Evolutionary conservation across 352 stramenopile genomes (phyloP).

Genomic region (Phytophthora cajani): DNA sequence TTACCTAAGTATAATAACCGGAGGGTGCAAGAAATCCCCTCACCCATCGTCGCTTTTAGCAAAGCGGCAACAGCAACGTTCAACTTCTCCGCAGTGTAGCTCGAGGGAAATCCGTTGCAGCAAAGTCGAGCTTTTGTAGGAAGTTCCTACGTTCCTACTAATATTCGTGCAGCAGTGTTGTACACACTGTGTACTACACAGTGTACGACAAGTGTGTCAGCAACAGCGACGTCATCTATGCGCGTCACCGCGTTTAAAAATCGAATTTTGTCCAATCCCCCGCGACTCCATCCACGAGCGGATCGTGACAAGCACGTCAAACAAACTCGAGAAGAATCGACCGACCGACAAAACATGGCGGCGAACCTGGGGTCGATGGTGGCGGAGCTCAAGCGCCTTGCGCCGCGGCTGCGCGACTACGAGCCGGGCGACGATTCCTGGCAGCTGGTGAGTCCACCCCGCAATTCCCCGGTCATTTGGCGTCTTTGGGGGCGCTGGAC

Average conservation of each 20-base stretch:
- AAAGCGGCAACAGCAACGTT: too few species aligned
- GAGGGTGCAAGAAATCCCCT: too few species aligned
- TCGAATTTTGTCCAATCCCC: neutral
- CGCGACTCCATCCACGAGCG: neutral
- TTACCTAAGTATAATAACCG: too few species aligned
- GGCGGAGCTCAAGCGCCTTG: conserved; percentile 57
- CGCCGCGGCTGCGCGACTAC: conserved; percentile 66
- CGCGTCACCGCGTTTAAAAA: neutral
- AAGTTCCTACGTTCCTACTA: too few species aligned
- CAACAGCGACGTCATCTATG: neutral
- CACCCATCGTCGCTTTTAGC: too few species aligned
- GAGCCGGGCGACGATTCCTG: conserved; percentile 58
- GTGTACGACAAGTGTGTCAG: neutral
- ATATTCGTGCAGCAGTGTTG: too few species aligned
- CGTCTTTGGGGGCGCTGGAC: neutral
- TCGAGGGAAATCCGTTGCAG: too few species aligned
- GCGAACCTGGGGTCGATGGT: conserved; percentile 48
- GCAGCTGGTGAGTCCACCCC: conserved; percentile 50
- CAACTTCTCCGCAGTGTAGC: too few species aligned
- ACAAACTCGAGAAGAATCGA: conserved; percentile 12
- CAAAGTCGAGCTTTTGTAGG: too few species aligned
- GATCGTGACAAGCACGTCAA: neutral
- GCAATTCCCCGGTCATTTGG: neutral
- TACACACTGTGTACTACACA: too few species aligned
- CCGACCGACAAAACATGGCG: conserved; percentile 23